Base-by-base conservation (phyloP, 352 stramenopile species). In the Pythium sp. region DNA sequence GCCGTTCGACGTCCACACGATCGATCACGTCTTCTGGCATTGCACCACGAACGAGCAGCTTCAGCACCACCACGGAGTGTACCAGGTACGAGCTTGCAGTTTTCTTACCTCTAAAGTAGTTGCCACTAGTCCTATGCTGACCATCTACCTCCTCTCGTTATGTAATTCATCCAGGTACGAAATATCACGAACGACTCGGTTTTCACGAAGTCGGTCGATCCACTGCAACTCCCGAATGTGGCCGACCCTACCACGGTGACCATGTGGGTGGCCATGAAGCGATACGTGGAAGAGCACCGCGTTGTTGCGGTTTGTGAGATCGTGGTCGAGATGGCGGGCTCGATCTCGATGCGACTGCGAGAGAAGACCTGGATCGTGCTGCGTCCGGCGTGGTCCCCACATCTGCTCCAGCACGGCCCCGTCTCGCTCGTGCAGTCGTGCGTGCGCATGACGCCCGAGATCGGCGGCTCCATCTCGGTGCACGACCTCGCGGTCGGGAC, bases 341-440 rank as follows among this genome's bases (percentile, higher is more conserved):
- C 66, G 0, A 46, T 77, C 1, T 76, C 58, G 14, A 62, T 82
- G 2, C 68, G 71, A 3, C 47, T 82, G 15, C 73, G 51, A 28
- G 73, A 80, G 20, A 74, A 74, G 67, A 74, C 73, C n/a, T 78
- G 71, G 73, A 79, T 63, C 28, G 56, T 62, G 2, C 15, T 62
- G 30, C 56, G 56, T 9, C n/a, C 56, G 1, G 30, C 34, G 56
- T 18, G 34, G 9, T 56, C 49, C 7, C 49, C 49, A 12, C 49
- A 30, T 38, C 36, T 64, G 22, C 11, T 46, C 9, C 56, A 62
- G 34, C 64, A 1, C 65, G 65, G 28, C 36, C 58, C 12, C 71
- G 62, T 59, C n/a, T 60, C 20, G 43, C 64, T 77, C 56, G 70
- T 70, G 24, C 74, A 76, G 47, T 78, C 74, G 49, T 68, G 66